phyloP scores from a whole-genome alignment of 2,329 filamentous ascomycete species.

The Didymosphaeria variabile region DNA sequence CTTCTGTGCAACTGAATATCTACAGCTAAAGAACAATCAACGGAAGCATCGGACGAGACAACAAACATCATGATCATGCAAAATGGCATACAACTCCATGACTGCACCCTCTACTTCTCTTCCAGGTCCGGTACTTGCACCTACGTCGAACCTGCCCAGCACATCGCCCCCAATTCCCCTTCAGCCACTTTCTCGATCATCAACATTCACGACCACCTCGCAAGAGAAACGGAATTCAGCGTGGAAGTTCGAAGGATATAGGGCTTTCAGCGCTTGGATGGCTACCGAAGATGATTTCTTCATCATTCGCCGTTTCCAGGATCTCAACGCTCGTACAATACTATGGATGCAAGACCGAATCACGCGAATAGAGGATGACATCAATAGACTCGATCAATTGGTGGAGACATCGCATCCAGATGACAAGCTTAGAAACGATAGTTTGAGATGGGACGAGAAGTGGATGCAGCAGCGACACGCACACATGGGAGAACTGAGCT shows the following conservation, averaged over 20 bases:
- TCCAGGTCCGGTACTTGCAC: constrained; percentile 12
- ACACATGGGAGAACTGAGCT: constrained; percentile 27
- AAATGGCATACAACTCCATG: neutral
- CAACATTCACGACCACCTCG: neutral
- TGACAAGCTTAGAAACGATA: constrained; percentile 19
- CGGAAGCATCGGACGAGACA: neutral
- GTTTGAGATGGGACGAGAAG: constrained; percentile 27
- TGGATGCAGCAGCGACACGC: constrained; percentile 16
- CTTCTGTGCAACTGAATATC: neutral
- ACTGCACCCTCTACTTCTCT: neutral
- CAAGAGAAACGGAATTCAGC: constrained; percentile 4
- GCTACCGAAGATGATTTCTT: constrained; percentile 44
- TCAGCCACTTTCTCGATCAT: constrained; percentile 1
- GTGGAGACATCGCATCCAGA: constrained; percentile 7
- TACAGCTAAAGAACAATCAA: constrained; percentile 7
- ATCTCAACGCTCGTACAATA: constrained; percentile 34
- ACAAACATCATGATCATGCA: constrained; percentile 7
- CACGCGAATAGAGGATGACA: constrained; percentile 20
- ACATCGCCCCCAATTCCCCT: constrained; percentile 1
- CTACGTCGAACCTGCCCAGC: constrained; percentile 4
- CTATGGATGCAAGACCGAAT: constrained; percentile 37
- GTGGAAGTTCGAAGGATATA: constrained; percentile 41
- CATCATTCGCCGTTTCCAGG: constrained; percentile 37
- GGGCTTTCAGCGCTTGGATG: constrained; percentile 36
- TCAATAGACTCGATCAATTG: constrained; percentile 21